A percentile compares a stretch with the other conserved stretches of the same genome.
Conservation (phyloP, 768 basidiomycete species). For the Lactarius hengduanensis region DNA sequence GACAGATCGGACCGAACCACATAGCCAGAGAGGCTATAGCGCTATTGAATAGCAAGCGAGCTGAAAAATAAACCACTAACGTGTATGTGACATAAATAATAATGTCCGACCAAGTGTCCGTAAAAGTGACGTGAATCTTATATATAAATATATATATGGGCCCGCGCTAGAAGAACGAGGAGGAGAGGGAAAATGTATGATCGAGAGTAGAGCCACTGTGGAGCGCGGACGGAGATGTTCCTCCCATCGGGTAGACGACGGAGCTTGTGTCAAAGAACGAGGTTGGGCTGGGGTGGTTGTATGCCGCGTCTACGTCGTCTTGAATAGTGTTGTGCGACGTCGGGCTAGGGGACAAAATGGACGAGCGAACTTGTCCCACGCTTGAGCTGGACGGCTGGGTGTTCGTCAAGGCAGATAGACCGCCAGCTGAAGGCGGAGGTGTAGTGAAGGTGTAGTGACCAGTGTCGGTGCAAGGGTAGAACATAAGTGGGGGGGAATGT, state of each 20-base stretch:
- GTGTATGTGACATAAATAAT: constrained; percentile 18
- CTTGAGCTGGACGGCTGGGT: constrained; percentile 6
- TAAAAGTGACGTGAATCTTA: not conserved
- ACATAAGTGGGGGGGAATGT: constrained; percentile 24
- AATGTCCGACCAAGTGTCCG: constrained; percentile 17
- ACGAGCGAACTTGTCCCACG: constrained; percentile 17
- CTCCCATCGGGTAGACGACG: constrained; percentile 24
- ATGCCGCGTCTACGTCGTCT: constrained; percentile 21
- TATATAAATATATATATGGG: not conserved
- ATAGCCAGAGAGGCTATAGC: not conserved
- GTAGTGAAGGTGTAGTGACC: constrained; percentile 27
- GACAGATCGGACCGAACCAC: constrained; percentile 1
- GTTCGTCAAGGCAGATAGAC: constrained; percentile 11
- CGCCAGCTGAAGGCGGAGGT: constrained; percentile 13
- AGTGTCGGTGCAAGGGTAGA: constrained; percentile 22
- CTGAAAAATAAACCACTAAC: constrained; percentile 1
- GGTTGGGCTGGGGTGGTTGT: constrained; percentile 20
- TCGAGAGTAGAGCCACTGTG: constrained; percentile 23
- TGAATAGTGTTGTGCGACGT: constrained; percentile 20
- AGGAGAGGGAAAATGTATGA: constrained; percentile 24
- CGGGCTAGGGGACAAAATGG: constrained; percentile 22
- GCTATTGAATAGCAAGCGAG: not conserved
- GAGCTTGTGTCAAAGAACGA: constrained; percentile 22
- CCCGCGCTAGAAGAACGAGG: constrained; percentile 26
- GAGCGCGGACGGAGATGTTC: constrained; percentile 20